These are phyloP conservation scores for Gastrolobium villosum DNA, from an alignment of 306 rosid species.

Conservation along the genomic window DNA sequence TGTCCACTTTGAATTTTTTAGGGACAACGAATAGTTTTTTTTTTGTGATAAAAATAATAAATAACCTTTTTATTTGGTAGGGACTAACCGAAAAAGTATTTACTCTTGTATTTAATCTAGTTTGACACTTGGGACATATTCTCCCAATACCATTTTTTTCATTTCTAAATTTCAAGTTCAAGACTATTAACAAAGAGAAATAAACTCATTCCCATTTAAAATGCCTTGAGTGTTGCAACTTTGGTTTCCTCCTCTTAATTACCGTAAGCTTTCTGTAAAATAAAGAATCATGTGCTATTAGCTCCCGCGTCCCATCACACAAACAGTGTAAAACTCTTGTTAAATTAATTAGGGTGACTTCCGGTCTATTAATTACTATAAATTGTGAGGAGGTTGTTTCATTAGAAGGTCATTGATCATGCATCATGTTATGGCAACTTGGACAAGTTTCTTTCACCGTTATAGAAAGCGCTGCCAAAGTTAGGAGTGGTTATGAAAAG, in stretches of 20 bases:
- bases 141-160: no score
- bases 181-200: no score
- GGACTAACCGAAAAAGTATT: no score
- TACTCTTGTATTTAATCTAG: no score
- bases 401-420: slow-evolving; percentile 38
- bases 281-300: not conserved
- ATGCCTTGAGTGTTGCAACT: not conserved
- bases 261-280: not conserved
- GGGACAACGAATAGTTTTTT: no score
- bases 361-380: not conserved
- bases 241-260: not conserved
- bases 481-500: not conserved
- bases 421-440: slow-evolving; percentile 44
- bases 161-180: no score
- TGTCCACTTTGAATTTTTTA: no score
- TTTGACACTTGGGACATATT: no score
- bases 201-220: no score
- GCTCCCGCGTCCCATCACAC: not conserved
- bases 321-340: not conserved
- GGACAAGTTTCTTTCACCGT: not conserved
- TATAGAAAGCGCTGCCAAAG: not conserved
- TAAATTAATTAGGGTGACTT: not conserved
- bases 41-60: no score
- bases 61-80: no score
- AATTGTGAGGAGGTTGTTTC: slow-evolving; percentile 30